Conservation (phyloP, 2,329 filamentous ascomycete genomes). For the Aspergillus sp. region DNA sequence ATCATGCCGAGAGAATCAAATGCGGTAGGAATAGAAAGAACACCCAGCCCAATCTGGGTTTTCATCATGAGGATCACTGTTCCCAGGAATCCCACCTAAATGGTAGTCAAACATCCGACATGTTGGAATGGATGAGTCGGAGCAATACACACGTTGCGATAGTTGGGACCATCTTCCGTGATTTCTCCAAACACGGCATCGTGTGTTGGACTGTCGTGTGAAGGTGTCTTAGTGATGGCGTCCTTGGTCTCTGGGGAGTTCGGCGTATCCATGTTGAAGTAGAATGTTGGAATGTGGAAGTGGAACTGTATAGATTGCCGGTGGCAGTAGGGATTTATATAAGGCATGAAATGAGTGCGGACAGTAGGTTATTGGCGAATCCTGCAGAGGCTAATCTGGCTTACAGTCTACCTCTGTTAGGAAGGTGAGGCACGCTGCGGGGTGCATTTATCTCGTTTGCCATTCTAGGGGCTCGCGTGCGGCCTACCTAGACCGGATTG, state of each 20-base stretch:
- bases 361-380: too few relatives aligned
- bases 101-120: neutral
- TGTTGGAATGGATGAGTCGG: neutral
- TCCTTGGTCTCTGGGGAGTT: too few relatives aligned
- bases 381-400: too few relatives aligned
- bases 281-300: too few relatives aligned
- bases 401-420: too few relatives aligned
- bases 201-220: neutral
- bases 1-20: slow-evolving; percentile 47
- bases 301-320: too few relatives aligned
- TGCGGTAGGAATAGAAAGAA: slow-evolving; percentile 46
- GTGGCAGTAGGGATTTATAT: too few relatives aligned
- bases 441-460: too few relatives aligned
- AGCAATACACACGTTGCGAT: slow-evolving; percentile 23
- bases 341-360: too few relatives aligned
- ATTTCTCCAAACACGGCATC: slow-evolving; percentile 39
- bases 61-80: slow-evolving; percentile 45
- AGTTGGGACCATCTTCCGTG: slow-evolving; percentile 29
- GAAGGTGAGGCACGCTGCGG: too few relatives aligned
- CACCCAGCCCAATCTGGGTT: slow-evolving; percentile 43
- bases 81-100: slow-evolving; percentile 42
- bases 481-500: too few relatives aligned
- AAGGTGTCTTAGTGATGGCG: neutral
- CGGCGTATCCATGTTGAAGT: neutral
- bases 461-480: too few relatives aligned